A percentile compares a stretch with the other conserved stretches of the same genome.
Evolutionary conservation across 1,284 basidiomycete species (phyloP).

Genomic region (Ceratobasidium papillatum): DNA sequence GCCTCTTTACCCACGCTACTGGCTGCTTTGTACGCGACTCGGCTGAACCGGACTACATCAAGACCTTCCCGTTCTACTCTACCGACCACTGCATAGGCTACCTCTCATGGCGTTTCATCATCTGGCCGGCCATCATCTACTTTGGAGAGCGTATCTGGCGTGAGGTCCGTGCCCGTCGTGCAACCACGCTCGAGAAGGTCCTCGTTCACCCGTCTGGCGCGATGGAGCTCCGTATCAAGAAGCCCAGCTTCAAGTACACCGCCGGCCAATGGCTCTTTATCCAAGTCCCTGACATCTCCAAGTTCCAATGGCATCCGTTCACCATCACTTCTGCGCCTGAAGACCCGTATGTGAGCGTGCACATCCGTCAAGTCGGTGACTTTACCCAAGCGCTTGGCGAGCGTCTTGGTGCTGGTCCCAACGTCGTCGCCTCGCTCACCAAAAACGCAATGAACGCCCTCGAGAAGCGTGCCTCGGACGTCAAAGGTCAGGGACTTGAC

Average conservation of each 20-base stretch:
- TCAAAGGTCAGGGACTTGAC: constrained; percentile 44
- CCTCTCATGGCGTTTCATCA: constrained; percentile 83
- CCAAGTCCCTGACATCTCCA: constrained; percentile 83
- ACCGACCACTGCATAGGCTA: constrained; percentile 86
- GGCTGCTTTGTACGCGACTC: constrained; percentile 92
- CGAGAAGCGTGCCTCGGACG: constrained; percentile 66
- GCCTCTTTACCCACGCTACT: constrained; percentile 85
- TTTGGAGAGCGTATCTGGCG: constrained; percentile 83
- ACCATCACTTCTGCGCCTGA: constrained; percentile 93
- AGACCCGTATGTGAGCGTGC: constrained; percentile 87
- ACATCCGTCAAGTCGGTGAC: constrained; percentile 91
- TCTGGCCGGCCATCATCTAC: constrained; percentile 86
- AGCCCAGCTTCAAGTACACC: constrained; percentile 88
- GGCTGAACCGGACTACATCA: constrained; percentile 69
- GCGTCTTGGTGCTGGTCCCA: constrained; percentile 80
- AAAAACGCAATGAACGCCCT: constrained; percentile 74
- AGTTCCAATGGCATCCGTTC: constrained; percentile 92
- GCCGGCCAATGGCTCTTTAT: constrained; percentile 92
- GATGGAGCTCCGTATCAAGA: constrained; percentile 88
- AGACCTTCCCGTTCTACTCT: constrained; percentile 81
- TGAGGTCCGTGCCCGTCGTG: constrained; percentile 76
- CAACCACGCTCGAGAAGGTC: constrained; percentile 80
- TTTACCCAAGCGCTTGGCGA: constrained; percentile 83
- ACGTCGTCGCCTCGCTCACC: constrained; percentile 77
- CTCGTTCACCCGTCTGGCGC: constrained; percentile 83